Conservation (phyloP, 2,329 filamentous ascomycete genomes). For the Pseudogymnoascus pannorum region DNA sequence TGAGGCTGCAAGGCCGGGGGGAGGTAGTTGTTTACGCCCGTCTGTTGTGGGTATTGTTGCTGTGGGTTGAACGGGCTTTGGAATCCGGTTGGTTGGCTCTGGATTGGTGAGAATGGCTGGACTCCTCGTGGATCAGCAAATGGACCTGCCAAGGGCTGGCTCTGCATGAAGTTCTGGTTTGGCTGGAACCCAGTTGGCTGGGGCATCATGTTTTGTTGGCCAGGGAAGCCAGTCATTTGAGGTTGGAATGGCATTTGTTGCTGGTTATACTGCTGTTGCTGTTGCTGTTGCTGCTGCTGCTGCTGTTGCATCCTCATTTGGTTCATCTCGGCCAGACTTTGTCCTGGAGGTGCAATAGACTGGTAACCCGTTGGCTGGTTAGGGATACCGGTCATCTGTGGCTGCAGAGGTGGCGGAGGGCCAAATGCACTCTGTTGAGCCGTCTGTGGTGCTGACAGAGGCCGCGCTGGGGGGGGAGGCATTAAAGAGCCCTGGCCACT, state of each 20-base stretch:
- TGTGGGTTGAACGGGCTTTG: slow-evolving; percentile 35
- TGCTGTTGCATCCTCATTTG: slow-evolving; percentile 60
- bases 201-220: slow-evolving; percentile 18
- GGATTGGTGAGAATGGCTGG: slow-evolving; percentile 43
- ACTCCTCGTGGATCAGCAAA: slow-evolving; percentile 47
- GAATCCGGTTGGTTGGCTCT: slow-evolving; percentile 43
- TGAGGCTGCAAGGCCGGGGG: slow-evolving; percentile 55
- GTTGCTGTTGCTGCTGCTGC: slow-evolving; percentile 36
- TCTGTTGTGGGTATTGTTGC: slow-evolving; percentile 29
- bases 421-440: slow-evolving; percentile 67
- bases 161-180: slow-evolving; percentile 45
- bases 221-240: slow-evolving; percentile 38
- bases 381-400: slow-evolving; percentile 71
- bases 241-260: slow-evolving; percentile 44
- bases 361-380: slow-evolving; percentile 41
- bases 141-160: slow-evolving; percentile 39
- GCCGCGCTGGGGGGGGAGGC: slow-evolving; percentile 68
- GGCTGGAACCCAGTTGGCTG: slow-evolving; percentile 33
- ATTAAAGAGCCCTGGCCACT: slow-evolving; percentile 58
- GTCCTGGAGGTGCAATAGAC: slow-evolving; percentile 61
- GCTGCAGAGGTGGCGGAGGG: slow-evolving; percentile 62
- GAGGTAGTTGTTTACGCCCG: slow-evolving; percentile 49
- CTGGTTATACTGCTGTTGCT: slow-evolving; percentile 40
- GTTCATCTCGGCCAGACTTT: slow-evolving; percentile 67
- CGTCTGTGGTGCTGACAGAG: slow-evolving; percentile 81